Conservation (phyloP, 805 yeast species). For the Nematodospora valgi region DNA sequence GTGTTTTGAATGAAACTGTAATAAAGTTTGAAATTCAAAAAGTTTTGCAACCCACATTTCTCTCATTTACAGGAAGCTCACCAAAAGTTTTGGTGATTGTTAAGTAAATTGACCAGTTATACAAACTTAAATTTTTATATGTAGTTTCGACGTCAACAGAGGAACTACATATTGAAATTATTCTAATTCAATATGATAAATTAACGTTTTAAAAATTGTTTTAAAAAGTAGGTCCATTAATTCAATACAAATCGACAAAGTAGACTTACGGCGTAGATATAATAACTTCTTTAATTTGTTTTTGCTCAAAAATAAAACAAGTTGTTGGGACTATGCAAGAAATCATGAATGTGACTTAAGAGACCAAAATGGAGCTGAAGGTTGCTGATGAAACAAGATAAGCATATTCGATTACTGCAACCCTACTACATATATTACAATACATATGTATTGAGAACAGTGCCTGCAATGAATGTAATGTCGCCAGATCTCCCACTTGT, state of each 20-base stretch:
- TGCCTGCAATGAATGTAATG: conserved; percentile 58
- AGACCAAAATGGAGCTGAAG: conserved; percentile 60
- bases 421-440: conserved; percentile 51
- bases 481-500: conserved; percentile 62
- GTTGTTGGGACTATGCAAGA: conserved; percentile 56
- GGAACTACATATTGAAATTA: too few relatives aligned
- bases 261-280: too few relatives aligned
- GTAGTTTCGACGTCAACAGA: too few relatives aligned
- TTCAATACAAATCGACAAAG: too few relatives aligned
- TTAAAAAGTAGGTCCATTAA: too few relatives aligned
- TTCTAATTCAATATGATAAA: not conserved
- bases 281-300: conserved; percentile 43
- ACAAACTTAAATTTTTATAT: too few relatives aligned
- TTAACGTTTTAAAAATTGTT: too few relatives aligned
- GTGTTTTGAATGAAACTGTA: too few relatives aligned
- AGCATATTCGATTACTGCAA: conserved; percentile 56
- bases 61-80: not conserved
- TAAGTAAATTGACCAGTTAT: too few relatives aligned
- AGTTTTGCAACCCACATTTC: not conserved
- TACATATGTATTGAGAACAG: conserved; percentile 60
- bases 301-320: conserved; percentile 48
- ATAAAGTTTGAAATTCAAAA: not conserved
- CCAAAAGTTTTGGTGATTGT: too few relatives aligned
- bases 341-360: conserved; percentile 55
- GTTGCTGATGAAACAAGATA: conserved; percentile 68